Base-by-base conservation (phyloP, 2,329 filamentous ascomycete species). In the Dactylellina leptospora region DNA sequence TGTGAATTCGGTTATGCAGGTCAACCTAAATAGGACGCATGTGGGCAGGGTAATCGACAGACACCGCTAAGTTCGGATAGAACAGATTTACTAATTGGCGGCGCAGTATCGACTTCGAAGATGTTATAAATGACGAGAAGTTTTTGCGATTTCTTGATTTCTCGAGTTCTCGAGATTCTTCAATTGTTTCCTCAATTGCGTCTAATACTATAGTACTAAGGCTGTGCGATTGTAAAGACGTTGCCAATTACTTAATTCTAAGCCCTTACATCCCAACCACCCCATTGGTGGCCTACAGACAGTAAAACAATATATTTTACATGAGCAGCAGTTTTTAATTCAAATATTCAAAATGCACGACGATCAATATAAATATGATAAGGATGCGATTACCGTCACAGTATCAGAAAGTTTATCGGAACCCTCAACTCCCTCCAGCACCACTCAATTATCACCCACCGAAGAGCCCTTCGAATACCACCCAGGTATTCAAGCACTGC, bases 321-420 rank as follows among this genome's bases (percentile, higher is more conserved):
- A 40, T n/a, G 18, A n/a, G 36, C 36, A 40, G 44, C 13, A n/a
- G 18, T 13, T 27, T 27, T 22, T n/a, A 11, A 48, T 13, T n/a
- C 13, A 9, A 45, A 13, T 16, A n/a, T 22, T 51, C 16, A 23
- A 54, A 54, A 54, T 54, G 50, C 40, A 38, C 50, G 50, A 54
- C 16, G 40, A 54, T 23, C 11, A 48, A 23, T 5, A 11, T 2
- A 33, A 51, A 33, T n/a, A 9, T 23, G 28, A 36, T 5, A 54
- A 54, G 9, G 50, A 54, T n/a, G 16, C 18, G 13, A 16, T 40
- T n/a, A 38, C 40, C 30, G 50, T 54, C 18, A 36, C 28, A 9
- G 50, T 54, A 23, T 38, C 50, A 18, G 50, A 54, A 13, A 33
- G 25, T 16, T 20, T 22, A 3, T 55, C 51, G 18, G 51, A 55